Conservation (phyloP, 495 filamentous ascomycete genomes). For the Hypoxylon subgilvum region DNA sequence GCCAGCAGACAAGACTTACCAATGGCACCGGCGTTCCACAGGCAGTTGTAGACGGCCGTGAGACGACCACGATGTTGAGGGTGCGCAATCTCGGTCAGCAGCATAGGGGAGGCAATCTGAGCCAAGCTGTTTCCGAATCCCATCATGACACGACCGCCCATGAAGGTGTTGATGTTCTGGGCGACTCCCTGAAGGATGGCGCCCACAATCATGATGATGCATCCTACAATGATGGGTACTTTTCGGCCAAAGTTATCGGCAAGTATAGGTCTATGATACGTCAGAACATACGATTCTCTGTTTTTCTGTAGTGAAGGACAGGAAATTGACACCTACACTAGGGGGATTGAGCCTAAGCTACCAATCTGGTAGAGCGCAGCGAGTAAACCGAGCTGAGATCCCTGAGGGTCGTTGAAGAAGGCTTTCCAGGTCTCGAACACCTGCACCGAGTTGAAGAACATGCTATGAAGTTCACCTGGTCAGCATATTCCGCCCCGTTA, state of each 20-base stretch:
- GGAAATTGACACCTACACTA: constrained; percentile 57
- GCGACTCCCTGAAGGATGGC: constrained; percentile 61
- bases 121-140: constrained; percentile 65
- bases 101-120: constrained; percentile 66
- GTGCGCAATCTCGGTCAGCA: constrained; percentile 69
- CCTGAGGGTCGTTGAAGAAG: constrained; percentile 59
- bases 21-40: constrained; percentile 65
- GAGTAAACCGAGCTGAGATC: constrained; percentile 65
- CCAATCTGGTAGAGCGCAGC: constrained; percentile 73
- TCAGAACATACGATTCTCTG: constrained; percentile 28
- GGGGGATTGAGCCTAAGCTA: constrained; percentile 66
- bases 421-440: constrained; percentile 57
- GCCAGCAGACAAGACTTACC: constrained; percentile 26
- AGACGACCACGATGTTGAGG: constrained; percentile 71
- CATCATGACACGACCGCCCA: constrained; percentile 56
- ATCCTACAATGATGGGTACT: constrained; percentile 65
- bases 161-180: constrained; percentile 53
- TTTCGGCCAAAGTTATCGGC: constrained; percentile 69
- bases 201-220: constrained; percentile 68
- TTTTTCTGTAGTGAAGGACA: background rate
- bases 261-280: constrained; percentile 56
- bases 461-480: constrained; percentile 44
- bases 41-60: constrained; percentile 70
- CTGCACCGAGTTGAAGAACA: constrained; percentile 63
- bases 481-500: constrained; percentile 4